Conservation (phyloP, 495 filamentous ascomycete genomes). For the Podospora fimiseda region DNA sequence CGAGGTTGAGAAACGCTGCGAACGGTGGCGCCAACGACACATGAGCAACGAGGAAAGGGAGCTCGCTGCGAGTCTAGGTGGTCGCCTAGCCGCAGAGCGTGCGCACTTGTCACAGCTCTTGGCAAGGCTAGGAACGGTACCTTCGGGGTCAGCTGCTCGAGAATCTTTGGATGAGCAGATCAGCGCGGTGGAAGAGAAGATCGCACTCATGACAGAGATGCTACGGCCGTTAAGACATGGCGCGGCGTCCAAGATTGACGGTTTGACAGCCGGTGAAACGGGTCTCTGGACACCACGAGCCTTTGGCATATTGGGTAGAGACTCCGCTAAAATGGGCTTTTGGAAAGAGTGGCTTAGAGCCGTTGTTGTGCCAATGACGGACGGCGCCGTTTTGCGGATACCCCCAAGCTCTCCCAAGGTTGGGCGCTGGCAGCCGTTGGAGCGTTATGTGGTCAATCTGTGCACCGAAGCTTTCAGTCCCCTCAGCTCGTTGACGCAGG, state of each 20-base stretch:
- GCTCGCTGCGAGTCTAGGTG: slow-evolving; percentile 84
- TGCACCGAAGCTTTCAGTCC: slow-evolving; percentile 93
- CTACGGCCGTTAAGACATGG: slow-evolving; percentile 87
- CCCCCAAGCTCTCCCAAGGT: slow-evolving; percentile 83
- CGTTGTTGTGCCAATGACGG: slow-evolving; percentile 87
- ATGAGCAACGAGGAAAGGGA: slow-evolving; percentile 96
- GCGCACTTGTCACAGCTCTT: slow-evolving; percentile 85
- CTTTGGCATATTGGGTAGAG: slow-evolving; percentile 87
- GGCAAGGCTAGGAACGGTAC: slow-evolving; percentile 69
- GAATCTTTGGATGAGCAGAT: slow-evolving; percentile 90
- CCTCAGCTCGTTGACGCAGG: slow-evolving; percentile 87
- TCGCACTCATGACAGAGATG: slow-evolving; percentile 91
- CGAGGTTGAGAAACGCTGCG: slow-evolving; percentile 83
- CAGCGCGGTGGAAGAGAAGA: slow-evolving; percentile 93
- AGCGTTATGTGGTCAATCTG: slow-evolving; percentile 95
- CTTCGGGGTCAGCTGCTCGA: slow-evolving; percentile 71
- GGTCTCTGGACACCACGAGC: slow-evolving; percentile 94
- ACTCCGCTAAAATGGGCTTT: slow-evolving; percentile 77
- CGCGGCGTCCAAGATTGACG: slow-evolving; percentile 94
- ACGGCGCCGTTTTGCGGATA: slow-evolving; percentile 74
- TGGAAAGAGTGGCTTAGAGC: slow-evolving; percentile 99
- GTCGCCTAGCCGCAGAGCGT: slow-evolving; percentile 80
- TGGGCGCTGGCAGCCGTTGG: slow-evolving; percentile 93
- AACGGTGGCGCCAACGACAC: slow-evolving; percentile 87
- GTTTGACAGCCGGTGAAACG: slow-evolving; percentile 89